phyloP scores from a whole-genome alignment of 768 basidiomycete species.

The Tephrocybe sp. region DNA sequence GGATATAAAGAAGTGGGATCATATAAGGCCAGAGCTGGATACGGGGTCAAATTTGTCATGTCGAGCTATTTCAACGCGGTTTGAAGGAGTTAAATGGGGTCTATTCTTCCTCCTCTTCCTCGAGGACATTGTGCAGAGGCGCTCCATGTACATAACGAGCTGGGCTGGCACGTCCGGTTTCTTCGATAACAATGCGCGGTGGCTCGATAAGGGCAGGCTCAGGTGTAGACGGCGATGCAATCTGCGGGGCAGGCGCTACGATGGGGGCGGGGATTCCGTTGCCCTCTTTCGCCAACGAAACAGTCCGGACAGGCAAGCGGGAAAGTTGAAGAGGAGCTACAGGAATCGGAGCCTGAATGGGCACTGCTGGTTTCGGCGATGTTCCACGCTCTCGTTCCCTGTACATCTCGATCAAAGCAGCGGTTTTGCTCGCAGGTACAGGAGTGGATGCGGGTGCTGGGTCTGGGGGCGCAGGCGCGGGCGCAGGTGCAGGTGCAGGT shows the following conservation, averaged over 20 bases:
- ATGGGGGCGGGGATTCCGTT: constrained; percentile 20
- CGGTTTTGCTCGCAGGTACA: constrained; percentile 58
- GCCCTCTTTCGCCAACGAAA: constrained; percentile 22
- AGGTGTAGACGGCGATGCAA: constrained; percentile 24
- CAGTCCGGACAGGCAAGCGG: constrained; percentile 38
- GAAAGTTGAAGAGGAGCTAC: constrained; percentile 37
- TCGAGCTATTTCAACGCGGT: neutral
- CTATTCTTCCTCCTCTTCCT: constrained; percentile 64
- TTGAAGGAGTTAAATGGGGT: too few species aligned
- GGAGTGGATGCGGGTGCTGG: too few species aligned
- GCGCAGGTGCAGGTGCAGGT: neutral
- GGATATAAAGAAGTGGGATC: neutral
- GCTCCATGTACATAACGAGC: constrained; percentile 81
- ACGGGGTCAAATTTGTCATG: constrained; percentile 1
- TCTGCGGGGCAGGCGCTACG: constrained; percentile 25
- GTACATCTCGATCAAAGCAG: constrained; percentile 84
- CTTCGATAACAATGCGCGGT: constrained; percentile 36
- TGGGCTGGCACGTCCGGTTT: constrained; percentile 61
- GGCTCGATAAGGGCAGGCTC: constrained; percentile 32
- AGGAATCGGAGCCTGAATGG: constrained; percentile 23
- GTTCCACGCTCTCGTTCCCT: constrained; percentile 64
- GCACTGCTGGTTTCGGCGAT: constrained; percentile 26
- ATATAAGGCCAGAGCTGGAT: constrained; percentile 1
- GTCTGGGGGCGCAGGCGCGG: too few species aligned
- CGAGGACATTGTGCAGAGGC: constrained; percentile 82